phyloP scores from a whole-genome alignment of 495 filamentous ascomycete species.

The Immersiella caudata region DNA sequence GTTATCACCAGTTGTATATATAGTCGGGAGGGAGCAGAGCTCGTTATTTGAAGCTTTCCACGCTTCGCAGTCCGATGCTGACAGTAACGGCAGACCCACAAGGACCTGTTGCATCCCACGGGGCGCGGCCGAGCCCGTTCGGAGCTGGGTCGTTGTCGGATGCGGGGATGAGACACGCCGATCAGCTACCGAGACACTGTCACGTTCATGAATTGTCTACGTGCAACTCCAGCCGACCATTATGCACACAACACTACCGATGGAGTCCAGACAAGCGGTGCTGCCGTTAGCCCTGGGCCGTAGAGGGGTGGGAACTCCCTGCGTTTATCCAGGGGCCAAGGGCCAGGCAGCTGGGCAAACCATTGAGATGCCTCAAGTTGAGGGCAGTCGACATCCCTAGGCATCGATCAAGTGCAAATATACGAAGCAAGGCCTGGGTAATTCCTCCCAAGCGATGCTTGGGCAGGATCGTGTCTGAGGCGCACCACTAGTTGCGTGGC shows the following conservation, averaged over 20 bases:
- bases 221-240: neutral
- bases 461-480: neutral
- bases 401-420: neutral
- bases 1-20: too few relatives aligned
- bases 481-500: neutral
- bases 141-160: neutral
- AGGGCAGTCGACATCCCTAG: neutral
- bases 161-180: neutral
- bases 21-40: neutral
- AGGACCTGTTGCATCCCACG: neutral
- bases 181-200: neutral
- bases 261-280: neutral
- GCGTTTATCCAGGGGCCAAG: neutral
- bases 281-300: neutral
- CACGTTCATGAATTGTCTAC: neutral
- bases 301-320: neutral
- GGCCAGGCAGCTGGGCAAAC: neutral
- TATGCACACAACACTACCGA: neutral
- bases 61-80: neutral
- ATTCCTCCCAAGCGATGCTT: neutral
- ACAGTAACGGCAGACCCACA: neutral
- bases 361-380: neutral
- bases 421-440: neutral
- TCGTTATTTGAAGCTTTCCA: neutral
- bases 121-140: neutral